Percentiles rank a stretch among this genome's conserved stretches.
These are phyloP conservation scores for Clausena lansium DNA, from an alignment of 345 rosid species.

Conservation along the genomic window DNA sequence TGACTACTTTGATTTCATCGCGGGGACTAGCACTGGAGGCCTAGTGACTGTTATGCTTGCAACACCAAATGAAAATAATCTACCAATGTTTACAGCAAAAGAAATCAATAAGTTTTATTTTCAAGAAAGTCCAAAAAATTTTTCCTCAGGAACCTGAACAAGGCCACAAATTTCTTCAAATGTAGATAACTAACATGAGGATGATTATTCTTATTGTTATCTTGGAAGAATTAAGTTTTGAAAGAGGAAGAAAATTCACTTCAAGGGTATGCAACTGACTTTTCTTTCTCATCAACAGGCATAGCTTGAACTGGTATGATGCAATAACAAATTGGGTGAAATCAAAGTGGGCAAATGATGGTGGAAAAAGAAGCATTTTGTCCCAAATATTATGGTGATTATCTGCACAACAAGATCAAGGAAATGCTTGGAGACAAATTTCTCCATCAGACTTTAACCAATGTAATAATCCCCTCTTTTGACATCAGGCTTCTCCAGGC, in stretches of 20 bases:
- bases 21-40: conserved; percentile 27
- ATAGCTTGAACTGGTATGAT: background rate
- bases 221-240: background rate
- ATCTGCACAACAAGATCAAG: conserved; percentile 2
- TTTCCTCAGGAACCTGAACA: background rate
- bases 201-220: no score
- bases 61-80: conserved; percentile 11
- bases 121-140: background rate
- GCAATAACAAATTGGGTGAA: background rate
- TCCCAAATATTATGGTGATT: conserved; percentile 10
- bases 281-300: background rate
- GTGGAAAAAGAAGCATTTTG: background rate
- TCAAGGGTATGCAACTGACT: background rate
- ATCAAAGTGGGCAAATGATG: background rate
- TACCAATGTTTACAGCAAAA: conserved; percentile 14
- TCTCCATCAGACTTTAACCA: conserved; percentile 12
- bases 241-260: background rate
- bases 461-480: conserved; percentile 14
- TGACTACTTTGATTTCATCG: conserved; percentile 21
- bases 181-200: background rate
- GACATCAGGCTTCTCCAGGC: conserved; percentile 19
- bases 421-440: background rate
- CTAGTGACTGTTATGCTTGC: conserved; percentile 25
- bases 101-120: conserved; percentile 8
- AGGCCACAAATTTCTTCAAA: background rate